Percentiles rank a stretch among this genome's conserved stretches.
Conservation (phyloP, 106 monocot species). For the Dendrobium officinale region DNA sequence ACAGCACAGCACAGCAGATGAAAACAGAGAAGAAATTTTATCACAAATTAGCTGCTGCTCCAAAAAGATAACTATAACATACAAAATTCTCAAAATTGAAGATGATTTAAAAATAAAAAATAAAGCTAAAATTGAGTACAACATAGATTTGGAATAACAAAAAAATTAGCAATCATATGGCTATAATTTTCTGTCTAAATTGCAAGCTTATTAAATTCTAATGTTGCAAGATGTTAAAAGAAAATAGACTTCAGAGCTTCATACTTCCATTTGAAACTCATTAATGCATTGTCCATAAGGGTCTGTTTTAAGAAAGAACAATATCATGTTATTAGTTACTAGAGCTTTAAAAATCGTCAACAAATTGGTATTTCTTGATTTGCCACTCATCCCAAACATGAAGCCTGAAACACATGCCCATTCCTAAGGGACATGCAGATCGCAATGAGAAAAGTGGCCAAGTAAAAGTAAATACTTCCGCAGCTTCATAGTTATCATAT, state of each 20-base stretch:
- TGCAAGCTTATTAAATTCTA: neutral
- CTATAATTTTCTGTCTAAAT: neutral
- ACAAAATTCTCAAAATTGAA: neutral
- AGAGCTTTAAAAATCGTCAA: too few species aligned
- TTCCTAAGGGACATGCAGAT: neutral
- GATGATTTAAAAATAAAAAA: neutral
- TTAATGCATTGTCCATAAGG: neutral
- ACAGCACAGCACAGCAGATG: neutral
- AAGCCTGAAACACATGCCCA: neutral
- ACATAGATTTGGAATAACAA: neutral
- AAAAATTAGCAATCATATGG: neutral
- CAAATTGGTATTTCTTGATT: too few species aligned
- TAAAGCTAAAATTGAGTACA: neutral
- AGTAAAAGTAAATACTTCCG: neutral
- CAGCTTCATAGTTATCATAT: neutral
- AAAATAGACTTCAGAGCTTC: neutral
- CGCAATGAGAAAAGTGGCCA: neutral
- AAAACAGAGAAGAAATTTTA: neutral
- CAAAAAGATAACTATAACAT: neutral
- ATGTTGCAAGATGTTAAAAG: neutral
- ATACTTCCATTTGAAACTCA: neutral
- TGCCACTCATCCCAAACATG: neutral
- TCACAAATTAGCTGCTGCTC: neutral
- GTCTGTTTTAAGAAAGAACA: too few species aligned
- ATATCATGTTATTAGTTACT: too few species aligned